Evolutionary conservation across 345 rosid species (phyloP).

Genomic region (Luvunga scandens): DNA sequence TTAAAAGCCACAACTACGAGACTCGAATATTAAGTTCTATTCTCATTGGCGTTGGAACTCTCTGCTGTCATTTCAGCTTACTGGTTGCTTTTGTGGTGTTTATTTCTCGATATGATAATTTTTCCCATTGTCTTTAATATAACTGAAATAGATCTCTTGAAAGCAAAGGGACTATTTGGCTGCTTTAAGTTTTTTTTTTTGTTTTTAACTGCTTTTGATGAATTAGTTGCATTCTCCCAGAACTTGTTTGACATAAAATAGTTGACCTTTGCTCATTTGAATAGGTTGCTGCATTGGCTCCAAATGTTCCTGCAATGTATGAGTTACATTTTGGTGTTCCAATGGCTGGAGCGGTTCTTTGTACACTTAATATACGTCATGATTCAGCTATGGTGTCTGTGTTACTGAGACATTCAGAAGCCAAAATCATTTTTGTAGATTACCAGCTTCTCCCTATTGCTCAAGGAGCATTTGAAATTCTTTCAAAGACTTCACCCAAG

Average conservation of each 20-base stretch:
- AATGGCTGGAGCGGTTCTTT: conserved; percentile 62
- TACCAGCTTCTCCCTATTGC: conserved; percentile 40
- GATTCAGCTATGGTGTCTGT: conserved; percentile 46
- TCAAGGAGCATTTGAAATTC: conserved; percentile 45
- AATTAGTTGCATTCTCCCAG: not conserved
- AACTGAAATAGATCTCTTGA: not conserved
- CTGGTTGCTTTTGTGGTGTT: not conserved
- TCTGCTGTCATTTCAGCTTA: not conserved
- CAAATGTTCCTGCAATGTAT: conserved; percentile 60
- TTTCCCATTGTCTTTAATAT: not conserved
- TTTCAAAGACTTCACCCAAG: conserved; percentile 31
- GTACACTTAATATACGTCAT: conserved; percentile 55
- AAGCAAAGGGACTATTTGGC: not conserved
- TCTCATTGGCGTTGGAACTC: not conserved
- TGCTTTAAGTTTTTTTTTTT: not conserved
- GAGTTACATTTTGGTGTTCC: conserved; percentile 72
- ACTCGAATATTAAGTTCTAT: not conserved
- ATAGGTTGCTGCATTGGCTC: conserved; percentile 60
- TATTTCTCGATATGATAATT: not conserved
- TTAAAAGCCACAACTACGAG: too few relatives aligned
- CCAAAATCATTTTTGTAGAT: conserved; percentile 52
- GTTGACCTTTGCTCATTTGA: conserved; percentile 7
- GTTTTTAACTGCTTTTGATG: not conserved
- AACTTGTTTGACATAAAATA: not conserved
- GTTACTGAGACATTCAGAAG: conserved; percentile 53